These are phyloP conservation scores for Aleurites moluccanus DNA, from an alignment of 441 rosid species.

Conservation along the genomic window DNA sequence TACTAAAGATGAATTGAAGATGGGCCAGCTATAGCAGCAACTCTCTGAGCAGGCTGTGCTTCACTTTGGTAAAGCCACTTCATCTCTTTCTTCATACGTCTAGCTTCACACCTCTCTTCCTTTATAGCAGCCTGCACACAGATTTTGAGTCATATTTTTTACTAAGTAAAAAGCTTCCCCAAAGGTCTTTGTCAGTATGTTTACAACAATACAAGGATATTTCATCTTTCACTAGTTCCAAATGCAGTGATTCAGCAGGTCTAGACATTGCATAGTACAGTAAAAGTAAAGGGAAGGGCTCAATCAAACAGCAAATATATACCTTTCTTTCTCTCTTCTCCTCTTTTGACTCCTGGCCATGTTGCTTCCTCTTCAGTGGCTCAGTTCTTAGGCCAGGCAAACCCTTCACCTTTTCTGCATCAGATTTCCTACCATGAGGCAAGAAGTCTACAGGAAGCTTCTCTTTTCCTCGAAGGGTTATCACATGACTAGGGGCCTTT, in stretches of 20 bases:
- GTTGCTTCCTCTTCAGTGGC: slow-evolving; percentile 55
- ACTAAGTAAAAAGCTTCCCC: slow-evolving; percentile 7
- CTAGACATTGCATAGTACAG: neutral
- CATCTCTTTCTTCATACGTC: slow-evolving; percentile 62
- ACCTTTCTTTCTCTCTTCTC: slow-evolving; percentile 92
- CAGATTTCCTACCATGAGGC: slow-evolving; percentile 42
- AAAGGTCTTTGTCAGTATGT: neutral
- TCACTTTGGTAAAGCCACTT: slow-evolving; percentile 62
- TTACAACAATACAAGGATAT: neutral
- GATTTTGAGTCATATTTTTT: neutral
- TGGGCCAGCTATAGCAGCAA: slow-evolving; percentile 70
- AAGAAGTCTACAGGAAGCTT: slow-evolving; percentile 69
- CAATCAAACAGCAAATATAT: slow-evolving; percentile 11
- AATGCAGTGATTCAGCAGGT: neutral
- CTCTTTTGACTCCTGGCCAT: slow-evolving; percentile 76
- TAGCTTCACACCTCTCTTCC: slow-evolving; percentile 64
- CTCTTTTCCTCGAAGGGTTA: slow-evolving; percentile 62
- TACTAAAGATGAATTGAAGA: slow-evolving; percentile 58
- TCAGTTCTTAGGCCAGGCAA: slow-evolving; percentile 37
- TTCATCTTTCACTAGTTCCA: neutral
- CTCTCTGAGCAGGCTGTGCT: slow-evolving; percentile 73
- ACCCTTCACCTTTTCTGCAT: slow-evolving; percentile 33
- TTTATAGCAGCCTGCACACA: slow-evolving; percentile 59
- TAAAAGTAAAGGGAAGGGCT: neutral
- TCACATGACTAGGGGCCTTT: slow-evolving; percentile 36